phyloP scores from a whole-genome alignment of 2,329 filamentous ascomycete genomes.

The Colletotrichum filicis region DNA sequence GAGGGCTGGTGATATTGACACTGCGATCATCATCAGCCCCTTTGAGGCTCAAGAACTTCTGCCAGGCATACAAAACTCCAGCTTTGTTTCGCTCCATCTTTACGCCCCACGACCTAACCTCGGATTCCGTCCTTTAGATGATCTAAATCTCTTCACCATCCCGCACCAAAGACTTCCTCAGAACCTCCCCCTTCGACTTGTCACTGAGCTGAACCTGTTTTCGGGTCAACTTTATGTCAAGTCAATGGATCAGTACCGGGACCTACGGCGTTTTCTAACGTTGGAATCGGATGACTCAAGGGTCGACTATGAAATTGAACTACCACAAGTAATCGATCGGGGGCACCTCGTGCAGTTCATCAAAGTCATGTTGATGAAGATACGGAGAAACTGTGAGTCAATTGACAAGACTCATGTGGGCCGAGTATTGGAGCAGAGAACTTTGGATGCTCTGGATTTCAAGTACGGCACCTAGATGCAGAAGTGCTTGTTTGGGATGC shows the following conservation, averaged over 20 bases:
- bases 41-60: conserved; percentile 68
- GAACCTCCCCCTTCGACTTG: fast-evolving
- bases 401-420: conserved; percentile 53
- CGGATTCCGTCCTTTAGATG: conserved; percentile 53
- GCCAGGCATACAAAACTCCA: conserved; percentile 46
- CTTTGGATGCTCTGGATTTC: not conserved
- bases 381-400: conserved; percentile 48
- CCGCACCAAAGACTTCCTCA: conserved; percentile 34
- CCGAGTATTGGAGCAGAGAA: not conserved
- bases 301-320: not conserved
- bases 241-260: conserved; percentile 63
- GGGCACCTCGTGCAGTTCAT: conserved; percentile 43
- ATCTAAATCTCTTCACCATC: conserved; percentile 55
- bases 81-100: conserved; percentile 56
- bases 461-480: not conserved
- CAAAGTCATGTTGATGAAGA: conserved; percentile 46
- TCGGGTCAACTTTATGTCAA: conserved; percentile 74
- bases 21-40: conserved; percentile 65
- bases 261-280: not conserved
- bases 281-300: not conserved
- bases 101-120: conserved; percentile 60
- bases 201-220: conserved; percentile 69
- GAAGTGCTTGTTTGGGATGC: not conserved
- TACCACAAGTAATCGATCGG: not conserved
- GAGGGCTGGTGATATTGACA: not conserved